Conservation (phyloP, 1,139 yeast genomes). For the Candida sp. region DNA sequence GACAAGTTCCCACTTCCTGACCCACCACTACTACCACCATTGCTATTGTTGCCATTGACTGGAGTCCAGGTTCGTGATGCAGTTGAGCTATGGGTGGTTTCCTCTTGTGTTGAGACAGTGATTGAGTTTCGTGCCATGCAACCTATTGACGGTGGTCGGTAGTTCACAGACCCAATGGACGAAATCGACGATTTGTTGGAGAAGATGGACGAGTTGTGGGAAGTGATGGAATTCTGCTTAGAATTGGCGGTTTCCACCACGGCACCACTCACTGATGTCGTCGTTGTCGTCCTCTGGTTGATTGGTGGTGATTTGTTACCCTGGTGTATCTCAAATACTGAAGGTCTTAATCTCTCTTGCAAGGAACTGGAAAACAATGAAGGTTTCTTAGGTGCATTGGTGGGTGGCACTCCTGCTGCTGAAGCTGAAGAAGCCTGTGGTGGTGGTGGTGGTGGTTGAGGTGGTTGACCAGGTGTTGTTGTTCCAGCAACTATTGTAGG, state of each 20-base stretch:
- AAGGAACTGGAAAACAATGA: slow-evolving; percentile 22
- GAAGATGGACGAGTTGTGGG: slow-evolving; percentile 36
- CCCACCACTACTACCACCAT: slow-evolving; percentile 5
- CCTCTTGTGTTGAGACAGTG: background rate
- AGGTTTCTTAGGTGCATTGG: slow-evolving; percentile 19
- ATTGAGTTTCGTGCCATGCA: slow-evolving; percentile 7
- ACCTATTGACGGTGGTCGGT: slow-evolving; percentile 10
- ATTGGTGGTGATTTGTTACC: background rate
- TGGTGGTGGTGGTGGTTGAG: slow-evolving; percentile 9
- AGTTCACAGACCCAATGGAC: slow-evolving; percentile 20
- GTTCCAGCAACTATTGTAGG: slow-evolving; percentile 4
- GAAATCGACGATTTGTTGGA: slow-evolving; percentile 37
- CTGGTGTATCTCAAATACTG: slow-evolving; percentile 43
- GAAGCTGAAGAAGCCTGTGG: too few relatives aligned
- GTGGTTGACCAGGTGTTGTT: slow-evolving; percentile 8
- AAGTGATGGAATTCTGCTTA: slow-evolving; percentile 28
- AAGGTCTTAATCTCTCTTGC: slow-evolving; percentile 44
- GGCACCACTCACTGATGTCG: background rate
- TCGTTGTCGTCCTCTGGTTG: background rate
- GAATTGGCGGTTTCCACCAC: background rate
- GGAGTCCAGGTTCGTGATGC: slow-evolving; percentile 17
- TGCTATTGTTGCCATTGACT: background rate
- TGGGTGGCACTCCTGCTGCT: too few relatives aligned
- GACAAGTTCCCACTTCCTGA: slow-evolving; percentile 1
- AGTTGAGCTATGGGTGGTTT: slow-evolving; percentile 18